Evolutionary conservation across 306 rosid species (phyloP), one percentile per base, ranked within the genome.

Genomic region (Pterocarpus santalinus): DNA sequence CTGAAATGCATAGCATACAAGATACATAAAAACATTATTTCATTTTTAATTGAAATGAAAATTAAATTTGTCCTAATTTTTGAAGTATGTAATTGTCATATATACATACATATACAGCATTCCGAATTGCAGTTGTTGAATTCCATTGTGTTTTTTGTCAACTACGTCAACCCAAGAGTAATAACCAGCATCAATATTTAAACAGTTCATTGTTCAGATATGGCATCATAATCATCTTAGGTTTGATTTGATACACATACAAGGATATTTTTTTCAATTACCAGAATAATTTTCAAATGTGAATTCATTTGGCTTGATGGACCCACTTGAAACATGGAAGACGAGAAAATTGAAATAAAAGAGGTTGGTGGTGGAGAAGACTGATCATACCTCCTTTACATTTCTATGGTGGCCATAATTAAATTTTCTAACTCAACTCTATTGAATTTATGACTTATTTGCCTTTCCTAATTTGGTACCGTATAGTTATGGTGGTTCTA

Each of bases 291-390:
- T 46, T 69, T 46, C 60, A 46, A 17, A 44, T 68, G 55, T 69
- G 41, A 47, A 12, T 28, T 44, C 15, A 8, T 8, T 39, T 41
- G 55, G 53, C 34, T 66, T 16, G 15, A 69, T 30, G 58, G 56
- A 46, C 28, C 58, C 74, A 69, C 41, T 47, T 69, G 60, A 30
- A 69, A 1, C 32, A 69, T 5, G 35, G 65, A 5, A 16, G 65
- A 55, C 65, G 35, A 72, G 36, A 55, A 72, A 72, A 55, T 72
- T 55, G 77, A 9, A 53, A 1, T 32, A 16, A 13, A 77, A 55
- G 43, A 28, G 58, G 81, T 66, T 36, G 73, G 81, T 77, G 75
- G 56, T 34, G 65, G 61, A n/a, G 58, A 60, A 28, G 38, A 65
- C 34, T 6, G 34, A 51, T 39, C 4, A 39, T 39, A 39, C 44